Conservation (phyloP, 768 basidiomycete species). For the Lentinus brumalis region DNA sequence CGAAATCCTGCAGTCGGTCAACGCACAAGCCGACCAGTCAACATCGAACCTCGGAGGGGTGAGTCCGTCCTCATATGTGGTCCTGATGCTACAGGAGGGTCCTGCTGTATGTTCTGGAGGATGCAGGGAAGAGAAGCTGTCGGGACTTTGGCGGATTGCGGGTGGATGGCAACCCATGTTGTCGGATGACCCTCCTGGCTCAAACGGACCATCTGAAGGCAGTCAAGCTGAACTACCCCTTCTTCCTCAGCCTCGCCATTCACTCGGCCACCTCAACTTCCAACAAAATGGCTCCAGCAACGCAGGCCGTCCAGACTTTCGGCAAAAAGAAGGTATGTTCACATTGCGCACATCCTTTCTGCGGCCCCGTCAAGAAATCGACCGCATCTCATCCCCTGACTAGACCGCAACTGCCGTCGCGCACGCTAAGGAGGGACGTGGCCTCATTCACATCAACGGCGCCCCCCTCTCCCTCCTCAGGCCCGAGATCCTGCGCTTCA, state of each 20-base stretch:
- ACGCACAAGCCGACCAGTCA: constrained; percentile 25
- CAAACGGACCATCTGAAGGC: constrained; percentile 9
- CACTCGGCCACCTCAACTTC: constrained; percentile 13
- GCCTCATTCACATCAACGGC: constrained; percentile 95
- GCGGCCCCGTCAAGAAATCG: neutral
- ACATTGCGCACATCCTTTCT: neutral
- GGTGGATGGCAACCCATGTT: constrained; percentile 42
- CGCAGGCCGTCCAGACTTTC: constrained; percentile 96
- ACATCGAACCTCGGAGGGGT: constrained; percentile 40
- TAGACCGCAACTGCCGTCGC: constrained; percentile 98
- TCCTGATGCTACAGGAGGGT: constrained; percentile 13
- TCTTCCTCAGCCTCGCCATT: constrained; percentile 18
- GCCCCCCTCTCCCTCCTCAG: constrained; percentile 95
- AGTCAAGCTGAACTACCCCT: constrained; percentile 5
- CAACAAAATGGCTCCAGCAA: constrained; percentile 67
- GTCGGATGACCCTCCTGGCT: constrained; percentile 40
- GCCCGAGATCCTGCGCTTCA: constrained; percentile 95
- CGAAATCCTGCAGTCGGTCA: constrained; percentile 12
- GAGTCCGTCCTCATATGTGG: constrained; percentile 30
- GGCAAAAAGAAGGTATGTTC: constrained; percentile 96
- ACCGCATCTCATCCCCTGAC: neutral
- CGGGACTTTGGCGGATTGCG: constrained; percentile 3
- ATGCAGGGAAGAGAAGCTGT: constrained; percentile 1
- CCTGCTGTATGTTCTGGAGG: neutral
- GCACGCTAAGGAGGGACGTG: constrained; percentile 94